phyloP scores from a whole-genome alignment of 306 rosid species.

The Acacia acuminata region DNA sequence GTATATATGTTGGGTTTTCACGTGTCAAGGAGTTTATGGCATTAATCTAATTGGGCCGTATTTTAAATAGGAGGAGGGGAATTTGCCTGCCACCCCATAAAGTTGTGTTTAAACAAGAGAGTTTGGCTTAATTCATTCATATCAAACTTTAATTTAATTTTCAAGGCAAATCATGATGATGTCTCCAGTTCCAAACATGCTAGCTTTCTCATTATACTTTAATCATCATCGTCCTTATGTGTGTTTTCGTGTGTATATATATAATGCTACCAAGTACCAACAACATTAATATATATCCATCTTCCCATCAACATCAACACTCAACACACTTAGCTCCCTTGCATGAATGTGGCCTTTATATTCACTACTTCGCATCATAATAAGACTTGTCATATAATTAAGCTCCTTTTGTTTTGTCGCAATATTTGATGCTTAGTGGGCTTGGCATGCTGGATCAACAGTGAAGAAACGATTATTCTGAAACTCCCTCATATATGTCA shows the following conservation, averaged over 20 bases:
- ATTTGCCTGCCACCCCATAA: constrained; percentile 8
- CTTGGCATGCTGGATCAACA: too few species aligned
- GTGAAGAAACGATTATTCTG: too few species aligned
- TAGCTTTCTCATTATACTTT: constrained; percentile 16
- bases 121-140: neutral
- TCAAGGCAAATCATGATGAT: constrained; percentile 23
- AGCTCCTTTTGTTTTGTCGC: too few species aligned
- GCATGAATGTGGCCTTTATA: constrained; percentile 33
- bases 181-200: constrained; percentile 35
- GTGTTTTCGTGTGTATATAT: constrained; percentile 25
- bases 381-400: too few species aligned
- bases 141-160: neutral
- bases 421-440: too few species aligned
- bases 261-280: neutral
- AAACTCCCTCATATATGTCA: too few species aligned
- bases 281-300: neutral
- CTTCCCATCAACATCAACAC: neutral
- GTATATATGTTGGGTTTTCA: constrained; percentile 28
- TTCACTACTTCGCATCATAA: too few species aligned
- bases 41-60: neutral
- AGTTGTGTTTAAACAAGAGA: constrained; percentile 24
- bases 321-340: neutral
- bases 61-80: neutral
- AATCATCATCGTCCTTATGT: constrained; percentile 21
- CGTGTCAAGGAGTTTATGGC: constrained; percentile 17